A percentile compares a stretch with the other conserved stretches of the same genome.
Evolutionary conservation across 2,329 filamentous ascomycete species (phyloP).

Genomic region (Botrytis hyacinthi): DNA sequence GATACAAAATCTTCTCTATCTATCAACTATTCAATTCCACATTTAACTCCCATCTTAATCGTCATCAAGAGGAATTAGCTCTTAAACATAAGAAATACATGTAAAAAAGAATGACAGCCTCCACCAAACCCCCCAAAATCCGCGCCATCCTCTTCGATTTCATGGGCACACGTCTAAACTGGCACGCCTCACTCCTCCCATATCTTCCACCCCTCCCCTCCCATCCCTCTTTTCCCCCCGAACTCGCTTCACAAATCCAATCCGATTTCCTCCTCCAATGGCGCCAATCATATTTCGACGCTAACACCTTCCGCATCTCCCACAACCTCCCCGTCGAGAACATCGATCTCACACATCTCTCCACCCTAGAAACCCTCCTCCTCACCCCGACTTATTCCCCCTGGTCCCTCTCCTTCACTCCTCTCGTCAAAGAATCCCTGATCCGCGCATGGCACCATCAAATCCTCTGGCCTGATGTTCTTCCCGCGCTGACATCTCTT

Average conservation of each 20-base stretch:
- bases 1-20: neutral
- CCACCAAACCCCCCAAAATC: neutral
- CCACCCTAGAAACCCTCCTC: neutral
- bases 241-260: neutral
- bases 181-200: too few relatives aligned
- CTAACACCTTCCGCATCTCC: neutral
- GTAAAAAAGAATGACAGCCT: fast-evolving
- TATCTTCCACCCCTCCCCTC: neutral
- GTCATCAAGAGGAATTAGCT: neutral
- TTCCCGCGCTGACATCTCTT: neutral
- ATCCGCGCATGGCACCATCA: neutral
- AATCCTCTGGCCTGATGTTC: neutral
- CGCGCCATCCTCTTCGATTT: neutral
- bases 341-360: neutral
- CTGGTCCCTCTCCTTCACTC: neutral
- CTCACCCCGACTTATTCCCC: neutral
- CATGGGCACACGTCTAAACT: neutral
- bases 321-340: neutral
- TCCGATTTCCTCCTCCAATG: neutral
- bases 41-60: neutral
- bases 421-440: neutral
- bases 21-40: neutral
- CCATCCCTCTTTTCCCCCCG: too few relatives aligned
- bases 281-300: neutral
- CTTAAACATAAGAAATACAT: neutral